Percentiles rank a stretch among this genome's conserved stretches.
phyloP scores from a whole-genome alignment of 2,329 filamentous ascomycete genomes.

The Fusarium verticillioides region DNA sequence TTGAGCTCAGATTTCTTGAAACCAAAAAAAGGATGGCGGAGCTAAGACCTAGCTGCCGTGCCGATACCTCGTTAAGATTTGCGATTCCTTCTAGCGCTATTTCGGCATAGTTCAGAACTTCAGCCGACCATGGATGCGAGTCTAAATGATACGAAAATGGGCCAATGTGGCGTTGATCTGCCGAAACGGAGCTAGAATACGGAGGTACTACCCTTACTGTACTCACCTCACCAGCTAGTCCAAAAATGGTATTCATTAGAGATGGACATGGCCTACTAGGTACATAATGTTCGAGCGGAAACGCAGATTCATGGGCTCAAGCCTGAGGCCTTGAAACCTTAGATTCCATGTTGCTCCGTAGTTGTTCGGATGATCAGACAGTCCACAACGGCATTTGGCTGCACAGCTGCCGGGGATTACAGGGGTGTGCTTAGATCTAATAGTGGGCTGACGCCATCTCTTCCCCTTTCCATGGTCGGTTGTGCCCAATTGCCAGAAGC shows the following conservation, averaged over 20 bases:
- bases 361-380: neutral
- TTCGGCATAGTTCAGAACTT: neutral
- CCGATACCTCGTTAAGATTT: neutral
- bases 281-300: too few species aligned
- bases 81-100: neutral
- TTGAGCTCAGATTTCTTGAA: neutral
- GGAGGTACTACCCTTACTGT: neutral
- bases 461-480: neutral
- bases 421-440: neutral
- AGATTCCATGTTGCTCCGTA: too few species aligned
- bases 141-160: neutral
- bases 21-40: neutral
- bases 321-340: neutral
- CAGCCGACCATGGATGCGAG: neutral
- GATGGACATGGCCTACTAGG: neutral
- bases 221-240: neutral
- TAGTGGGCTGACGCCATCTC: neutral
- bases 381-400: neutral
- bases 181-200: neutral
- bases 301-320: neutral
- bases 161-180: neutral
- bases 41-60: too few species aligned
- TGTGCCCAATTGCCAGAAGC: neutral
- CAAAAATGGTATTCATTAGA: neutral
- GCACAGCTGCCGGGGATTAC: neutral